A percentile compares a stretch with the other conserved stretches of the same genome.
These are phyloP conservation scores for Lanmaoa pseudosensibilis DNA, from an alignment of 768 basidiomycete species.

Conservation along the genomic window DNA sequence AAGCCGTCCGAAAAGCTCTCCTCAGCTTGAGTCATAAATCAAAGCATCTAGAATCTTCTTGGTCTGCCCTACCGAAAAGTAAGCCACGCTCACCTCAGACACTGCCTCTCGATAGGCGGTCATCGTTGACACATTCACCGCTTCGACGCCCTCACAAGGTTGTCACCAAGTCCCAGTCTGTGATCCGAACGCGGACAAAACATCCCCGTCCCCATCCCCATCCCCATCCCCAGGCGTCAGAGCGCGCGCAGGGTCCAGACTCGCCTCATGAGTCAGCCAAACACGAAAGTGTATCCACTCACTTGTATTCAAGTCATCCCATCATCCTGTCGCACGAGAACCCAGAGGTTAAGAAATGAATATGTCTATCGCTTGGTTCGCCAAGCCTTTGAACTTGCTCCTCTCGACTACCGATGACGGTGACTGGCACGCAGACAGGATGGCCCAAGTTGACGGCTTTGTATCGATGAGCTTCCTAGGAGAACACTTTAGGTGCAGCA, in stretches of 20 bases:
- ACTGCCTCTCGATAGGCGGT: background rate
- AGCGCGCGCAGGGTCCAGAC: background rate
- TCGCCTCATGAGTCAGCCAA: background rate
- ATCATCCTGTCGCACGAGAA: background rate
- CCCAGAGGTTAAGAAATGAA: background rate
- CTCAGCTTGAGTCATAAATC: slow-evolving; percentile 9
- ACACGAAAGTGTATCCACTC: background rate
- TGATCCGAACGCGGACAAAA: background rate
- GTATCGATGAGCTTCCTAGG: too few species aligned
- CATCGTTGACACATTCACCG: too few species aligned
- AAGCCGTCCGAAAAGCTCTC: slow-evolving; percentile 24
- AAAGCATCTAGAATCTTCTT: slow-evolving; percentile 10
- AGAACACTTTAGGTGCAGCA: too few species aligned
- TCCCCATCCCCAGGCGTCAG: background rate
- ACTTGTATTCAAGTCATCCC: slow-evolving; percentile 4
- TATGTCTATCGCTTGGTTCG: background rate
- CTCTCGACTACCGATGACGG: too few species aligned
- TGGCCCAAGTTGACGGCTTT: too few species aligned
- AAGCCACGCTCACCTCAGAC: background rate
- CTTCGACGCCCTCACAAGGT: background rate
- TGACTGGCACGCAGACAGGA: too few species aligned
- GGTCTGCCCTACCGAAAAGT: slow-evolving; percentile 5
- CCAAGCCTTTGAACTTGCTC: background rate
- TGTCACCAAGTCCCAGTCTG: background rate
- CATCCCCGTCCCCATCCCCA: background rate